Base-by-base conservation (phyloP, 441 rosid genomes). In the Gossypium schwendimanii region DNA sequence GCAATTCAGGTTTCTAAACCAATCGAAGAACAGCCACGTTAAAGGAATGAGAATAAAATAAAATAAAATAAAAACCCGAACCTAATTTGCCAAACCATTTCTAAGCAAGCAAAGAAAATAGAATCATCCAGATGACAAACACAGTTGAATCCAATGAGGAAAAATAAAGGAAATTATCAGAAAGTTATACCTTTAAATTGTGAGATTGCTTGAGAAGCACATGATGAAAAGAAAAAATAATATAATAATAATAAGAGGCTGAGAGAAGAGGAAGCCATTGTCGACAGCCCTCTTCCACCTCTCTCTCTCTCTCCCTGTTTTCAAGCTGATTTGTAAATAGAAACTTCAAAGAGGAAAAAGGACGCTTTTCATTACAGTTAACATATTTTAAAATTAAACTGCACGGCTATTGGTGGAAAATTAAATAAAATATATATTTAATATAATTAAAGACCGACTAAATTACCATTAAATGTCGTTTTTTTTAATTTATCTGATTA, bases 151-250 rank as follows among this genome's bases (percentile, higher is more conserved):
- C 44, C 18, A 0, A 54, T 10, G 45, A 54, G 17, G n/a, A 23
- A 7, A 28, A 5, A 21, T 4, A 31, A 45, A 3, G 8, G 15
- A 7, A 26, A 0, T 2, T n/a, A 41, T 15, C 41, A 68, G 26
- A 20, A 12, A 3, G 36, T 1, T 17, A 50, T 50, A 81, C 88
- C 82, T 78, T 66, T 73, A 69, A 78, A 23, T 45, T 74, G 10
- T 14, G 76, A 23, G 20, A 76, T 23, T 17, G 59, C 72, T 28
- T 5, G 60, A 57, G 73, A 1, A 70, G 84, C 71, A 20, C 44
- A 44, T 9, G 81, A 73, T 18, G 41, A 18, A 60, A 78, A 18
- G 10, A 69, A 28, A 14, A 71, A 5, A 72, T 39, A 15, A 69
- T 68, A 71, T n/a, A 58, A 49, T 39, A 62, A 61, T 68, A 50